Evolutionary conservation across 2,329 filamentous ascomycete genomes (phyloP).

Genomic region (Xylariaceae sp.): DNA sequence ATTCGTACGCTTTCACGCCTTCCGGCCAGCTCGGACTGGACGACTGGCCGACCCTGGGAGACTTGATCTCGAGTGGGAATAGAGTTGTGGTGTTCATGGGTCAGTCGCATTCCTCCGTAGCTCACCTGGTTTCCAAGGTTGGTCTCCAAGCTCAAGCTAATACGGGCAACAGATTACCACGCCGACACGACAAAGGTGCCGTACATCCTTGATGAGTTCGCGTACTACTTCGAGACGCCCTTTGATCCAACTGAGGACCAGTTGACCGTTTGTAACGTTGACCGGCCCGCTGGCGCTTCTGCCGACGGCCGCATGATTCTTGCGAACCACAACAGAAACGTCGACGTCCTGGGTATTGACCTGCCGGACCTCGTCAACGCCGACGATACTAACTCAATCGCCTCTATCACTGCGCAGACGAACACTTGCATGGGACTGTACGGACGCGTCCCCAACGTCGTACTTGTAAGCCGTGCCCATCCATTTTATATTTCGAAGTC

Average conservation of each 20-base stretch:
- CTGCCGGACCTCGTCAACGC: constrained; percentile 43
- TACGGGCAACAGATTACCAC: too few relatives aligned
- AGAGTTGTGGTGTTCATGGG: constrained; percentile 76
- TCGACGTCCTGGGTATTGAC: constrained; percentile 44
- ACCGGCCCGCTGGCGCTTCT: constrained; percentile 59
- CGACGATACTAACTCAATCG: constrained; percentile 54
- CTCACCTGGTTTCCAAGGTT: neutral
- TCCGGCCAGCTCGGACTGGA: constrained; percentile 47
- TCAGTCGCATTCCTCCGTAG: constrained; percentile 33
- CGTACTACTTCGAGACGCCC: constrained; percentile 74
- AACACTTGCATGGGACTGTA: constrained; percentile 41
- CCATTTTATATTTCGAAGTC: neutral
- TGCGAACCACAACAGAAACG: constrained; percentile 49
- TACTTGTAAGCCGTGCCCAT: constrained; percentile 43
- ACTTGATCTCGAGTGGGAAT: constrained; percentile 66
- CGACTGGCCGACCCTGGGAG: constrained; percentile 73
- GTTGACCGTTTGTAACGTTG: constrained; percentile 69
- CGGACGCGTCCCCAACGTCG: constrained; percentile 44
- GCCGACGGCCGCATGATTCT: constrained; percentile 51
- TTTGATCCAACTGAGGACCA: constrained; percentile 66
- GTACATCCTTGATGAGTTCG: constrained; percentile 69
- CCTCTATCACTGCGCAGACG: constrained; percentile 51
- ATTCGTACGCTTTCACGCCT: constrained; percentile 62
- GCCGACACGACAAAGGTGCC: constrained; percentile 56
- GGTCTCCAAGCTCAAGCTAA: constrained; percentile 45